Conservation (phyloP, 495 filamentous ascomycete species). For the Friedmanniomyces simplex region DNA sequence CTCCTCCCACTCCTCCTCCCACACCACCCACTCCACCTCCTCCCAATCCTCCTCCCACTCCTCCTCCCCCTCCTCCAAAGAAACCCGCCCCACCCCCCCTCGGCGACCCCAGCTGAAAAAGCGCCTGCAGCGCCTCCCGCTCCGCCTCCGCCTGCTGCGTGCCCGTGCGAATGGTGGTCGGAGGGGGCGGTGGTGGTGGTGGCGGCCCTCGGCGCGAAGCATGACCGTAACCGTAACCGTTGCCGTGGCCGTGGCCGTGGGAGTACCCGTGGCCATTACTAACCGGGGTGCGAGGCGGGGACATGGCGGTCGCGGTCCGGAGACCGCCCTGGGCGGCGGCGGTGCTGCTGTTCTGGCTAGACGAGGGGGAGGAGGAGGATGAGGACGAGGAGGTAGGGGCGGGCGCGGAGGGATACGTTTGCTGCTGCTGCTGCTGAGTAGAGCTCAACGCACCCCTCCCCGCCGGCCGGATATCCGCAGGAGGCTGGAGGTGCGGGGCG, state of each 20-base stretch:
- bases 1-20: too few species aligned
- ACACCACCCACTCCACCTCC: too few species aligned
- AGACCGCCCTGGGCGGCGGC: background rate
- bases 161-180: slow-evolving; percentile 18
- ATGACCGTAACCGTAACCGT: too few species aligned
- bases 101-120: slow-evolving; percentile 20
- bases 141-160: slow-evolving; percentile 16
- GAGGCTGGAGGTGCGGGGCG: slow-evolving; percentile 11
- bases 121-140: slow-evolving; percentile 18
- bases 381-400: background rate
- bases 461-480: slow-evolving; percentile 13
- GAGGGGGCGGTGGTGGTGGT: background rate
- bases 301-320: slow-evolving; percentile 5
- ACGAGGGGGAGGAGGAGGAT: background rate
- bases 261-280: too few species aligned
- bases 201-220: too few species aligned
- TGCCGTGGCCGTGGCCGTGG: too few species aligned
- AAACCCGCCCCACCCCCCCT: too few species aligned
- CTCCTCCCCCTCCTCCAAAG: too few species aligned
- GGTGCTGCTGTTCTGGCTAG: slow-evolving; percentile 2
- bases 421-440: too few species aligned
- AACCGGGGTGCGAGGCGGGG: slow-evolving; percentile 16
- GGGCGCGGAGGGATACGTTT: too few species aligned
- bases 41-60: too few species aligned
- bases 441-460: too few species aligned